Conservation (phyloP, 176 grass and related monocot genomes). For the Zoysia japonica region DNA sequence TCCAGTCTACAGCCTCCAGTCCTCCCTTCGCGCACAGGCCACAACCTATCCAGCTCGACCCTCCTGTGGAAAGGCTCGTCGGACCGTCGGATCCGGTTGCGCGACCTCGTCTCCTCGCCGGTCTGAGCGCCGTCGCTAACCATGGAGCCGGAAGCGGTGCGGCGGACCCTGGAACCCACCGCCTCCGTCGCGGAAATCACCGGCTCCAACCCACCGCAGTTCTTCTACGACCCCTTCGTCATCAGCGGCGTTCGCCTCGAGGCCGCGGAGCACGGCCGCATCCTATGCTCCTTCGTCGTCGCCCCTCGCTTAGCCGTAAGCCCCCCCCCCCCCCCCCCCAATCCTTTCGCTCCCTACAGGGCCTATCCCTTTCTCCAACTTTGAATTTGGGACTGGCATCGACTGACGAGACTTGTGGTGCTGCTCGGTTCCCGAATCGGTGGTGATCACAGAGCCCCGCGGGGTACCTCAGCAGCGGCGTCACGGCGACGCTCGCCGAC, state of each 20-base stretch:
- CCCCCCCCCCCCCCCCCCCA: background rate
- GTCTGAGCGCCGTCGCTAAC: background rate
- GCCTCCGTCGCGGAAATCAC: conserved; percentile 7
- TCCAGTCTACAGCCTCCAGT: background rate
- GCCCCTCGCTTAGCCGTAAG: conserved; percentile 59
- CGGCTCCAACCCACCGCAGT: conserved; percentile 27
- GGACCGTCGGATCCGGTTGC: conserved; percentile 1
- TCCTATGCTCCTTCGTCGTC: conserved; percentile 80
- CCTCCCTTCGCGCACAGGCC: too few relatives aligned
- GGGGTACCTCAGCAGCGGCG: conserved; percentile 60
- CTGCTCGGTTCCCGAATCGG: conserved; percentile 21
- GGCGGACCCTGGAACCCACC: conserved; percentile 47
- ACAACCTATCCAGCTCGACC: too few relatives aligned
- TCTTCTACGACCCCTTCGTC: conserved; percentile 59
- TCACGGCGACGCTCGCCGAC: conserved; percentile 73
- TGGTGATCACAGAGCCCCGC: conserved; percentile 48
- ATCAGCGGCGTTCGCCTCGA: conserved; percentile 55
- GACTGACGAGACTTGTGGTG: background rate
- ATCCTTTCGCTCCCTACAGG: background rate
- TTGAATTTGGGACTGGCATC: background rate
- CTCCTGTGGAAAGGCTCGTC: background rate
- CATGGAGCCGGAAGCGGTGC: conserved; percentile 68
- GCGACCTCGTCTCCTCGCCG: conserved; percentile 13
- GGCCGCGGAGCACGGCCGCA: conserved; percentile 52
- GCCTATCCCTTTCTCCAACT: background rate